Conservation (phyloP, 371 early-diverging fungal genomes). For the Thermomucor indicae-seudaticae region DNA sequence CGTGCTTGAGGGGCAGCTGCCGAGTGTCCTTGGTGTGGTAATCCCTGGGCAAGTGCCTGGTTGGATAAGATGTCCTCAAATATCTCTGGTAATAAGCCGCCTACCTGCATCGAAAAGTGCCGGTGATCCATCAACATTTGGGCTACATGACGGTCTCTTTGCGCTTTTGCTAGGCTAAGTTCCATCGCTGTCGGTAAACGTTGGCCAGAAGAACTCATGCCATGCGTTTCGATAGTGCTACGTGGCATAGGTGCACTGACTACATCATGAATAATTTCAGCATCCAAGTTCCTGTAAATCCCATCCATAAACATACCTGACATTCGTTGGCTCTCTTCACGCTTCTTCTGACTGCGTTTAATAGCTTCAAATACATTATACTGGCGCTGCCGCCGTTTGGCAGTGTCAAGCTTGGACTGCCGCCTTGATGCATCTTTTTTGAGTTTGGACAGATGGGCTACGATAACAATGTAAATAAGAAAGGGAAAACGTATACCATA, state of each 20-base stretch:
- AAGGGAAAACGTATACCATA: neutral
- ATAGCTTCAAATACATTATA: conserved; percentile 48
- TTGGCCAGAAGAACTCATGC: conserved; percentile 42
- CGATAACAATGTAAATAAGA: neutral
- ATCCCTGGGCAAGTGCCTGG: neutral
- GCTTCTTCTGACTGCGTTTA: conserved; percentile 43
- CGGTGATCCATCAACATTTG: conserved; percentile 65
- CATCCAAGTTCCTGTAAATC: neutral
- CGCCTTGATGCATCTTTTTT: conserved; percentile 28
- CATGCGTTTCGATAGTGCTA: conserved; percentile 42
- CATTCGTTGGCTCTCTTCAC: conserved; percentile 31
- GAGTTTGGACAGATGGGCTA: conserved; percentile 17
- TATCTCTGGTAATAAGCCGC: conserved; percentile 22
- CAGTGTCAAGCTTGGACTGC: conserved; percentile 24
- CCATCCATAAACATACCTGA: conserved; percentile 1
- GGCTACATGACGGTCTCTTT: conserved; percentile 67
- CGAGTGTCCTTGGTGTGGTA: no score
- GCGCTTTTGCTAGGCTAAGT: conserved; percentile 65
- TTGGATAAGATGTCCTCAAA: neutral
- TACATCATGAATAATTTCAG: neutral
- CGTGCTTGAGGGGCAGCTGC: no score
- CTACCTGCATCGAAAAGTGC: conserved; percentile 52
- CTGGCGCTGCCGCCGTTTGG: conserved; percentile 30
- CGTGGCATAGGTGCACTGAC: conserved; percentile 35
- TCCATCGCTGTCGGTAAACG: conserved; percentile 68